Evolutionary conservation across 2,329 filamentous ascomycete species (phyloP).

Genomic region (Exophiala bonariae): DNA sequence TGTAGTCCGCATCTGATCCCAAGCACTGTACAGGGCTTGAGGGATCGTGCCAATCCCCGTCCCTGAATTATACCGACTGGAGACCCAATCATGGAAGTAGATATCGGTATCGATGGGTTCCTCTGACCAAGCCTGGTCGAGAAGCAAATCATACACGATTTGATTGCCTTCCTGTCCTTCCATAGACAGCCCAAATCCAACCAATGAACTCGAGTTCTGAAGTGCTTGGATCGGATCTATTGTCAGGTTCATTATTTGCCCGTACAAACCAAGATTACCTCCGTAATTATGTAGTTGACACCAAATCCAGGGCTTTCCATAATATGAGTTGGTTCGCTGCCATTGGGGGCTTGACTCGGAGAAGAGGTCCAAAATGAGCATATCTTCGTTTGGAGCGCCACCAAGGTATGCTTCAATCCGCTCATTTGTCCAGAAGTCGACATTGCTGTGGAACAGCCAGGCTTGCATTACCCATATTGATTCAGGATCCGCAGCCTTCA

Average conservation of each 20-base stretch:
- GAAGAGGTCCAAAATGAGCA: constrained; percentile 54
- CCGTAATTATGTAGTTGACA: constrained; percentile 54
- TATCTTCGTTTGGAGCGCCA: constrained; percentile 47
- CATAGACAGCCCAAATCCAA: too few species aligned
- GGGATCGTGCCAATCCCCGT: too few species aligned
- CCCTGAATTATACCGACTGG: too few species aligned
- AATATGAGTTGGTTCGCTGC: constrained; percentile 52
- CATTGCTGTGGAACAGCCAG: constrained; percentile 50
- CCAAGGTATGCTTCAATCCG: constrained; percentile 52
- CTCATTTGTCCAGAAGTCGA: constrained; percentile 46
- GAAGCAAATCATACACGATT: too few species aligned
- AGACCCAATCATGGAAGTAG: too few species aligned
- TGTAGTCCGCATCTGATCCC: too few species aligned
- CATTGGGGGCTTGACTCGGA: constrained; percentile 53
- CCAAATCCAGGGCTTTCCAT: constrained; percentile 58
- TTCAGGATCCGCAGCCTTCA: constrained; percentile 49
- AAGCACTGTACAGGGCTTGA: too few species aligned
- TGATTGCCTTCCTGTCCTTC: too few species aligned
- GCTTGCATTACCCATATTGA: constrained; percentile 56
- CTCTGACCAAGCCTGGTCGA: too few species aligned
- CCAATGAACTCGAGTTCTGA: too few species aligned
- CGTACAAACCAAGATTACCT: constrained; percentile 52
- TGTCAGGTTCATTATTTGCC: constrained; percentile 52
- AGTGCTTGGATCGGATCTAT: constrained; percentile 47
- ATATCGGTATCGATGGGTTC: too few species aligned